These are phyloP conservation scores for Fusarium fracticaudum DNA, from an alignment of 2,329 filamentous ascomycete genomes.

Conservation along the genomic window DNA sequence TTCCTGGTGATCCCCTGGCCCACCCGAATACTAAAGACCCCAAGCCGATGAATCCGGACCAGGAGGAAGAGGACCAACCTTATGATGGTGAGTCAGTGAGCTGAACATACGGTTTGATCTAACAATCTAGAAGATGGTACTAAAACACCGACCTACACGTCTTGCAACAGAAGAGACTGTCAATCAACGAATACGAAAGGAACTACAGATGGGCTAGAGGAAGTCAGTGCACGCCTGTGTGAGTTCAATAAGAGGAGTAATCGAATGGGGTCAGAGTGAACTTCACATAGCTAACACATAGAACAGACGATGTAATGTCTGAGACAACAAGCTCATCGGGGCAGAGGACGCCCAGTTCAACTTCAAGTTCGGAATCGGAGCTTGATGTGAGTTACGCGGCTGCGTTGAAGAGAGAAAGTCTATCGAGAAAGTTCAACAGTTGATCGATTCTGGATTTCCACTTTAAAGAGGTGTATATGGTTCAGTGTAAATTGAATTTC, in stretches of 20 bases:
- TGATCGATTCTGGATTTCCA: fast-evolving
- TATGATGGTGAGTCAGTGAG: not conserved
- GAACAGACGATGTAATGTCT: not conserved
- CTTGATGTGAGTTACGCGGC: fast-evolving
- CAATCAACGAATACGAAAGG: not conserved
- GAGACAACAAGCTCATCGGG: not conserved
- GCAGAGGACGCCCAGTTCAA: not conserved
- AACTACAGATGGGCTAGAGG: fast-evolving
- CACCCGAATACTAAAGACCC: not conserved
- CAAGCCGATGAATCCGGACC: fast-evolving
- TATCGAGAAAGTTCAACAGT: fast-evolving
- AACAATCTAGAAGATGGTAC: not conserved
- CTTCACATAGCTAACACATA: fast-evolving
- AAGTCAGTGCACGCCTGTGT: fast-evolving
- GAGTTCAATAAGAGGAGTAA: not conserved
- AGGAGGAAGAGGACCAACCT: too few relatives aligned
- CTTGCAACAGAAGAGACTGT: not conserved
- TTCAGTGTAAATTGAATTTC: not conserved
- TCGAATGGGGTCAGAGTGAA: not conserved
- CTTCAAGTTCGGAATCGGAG: too few relatives aligned
- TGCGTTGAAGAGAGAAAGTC: not conserved
- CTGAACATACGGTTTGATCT: fast-evolving
- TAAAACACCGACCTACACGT: fast-evolving
- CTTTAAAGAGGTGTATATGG: fast-evolving
- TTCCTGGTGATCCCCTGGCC: not conserved